Evolutionary conservation across 805 yeast species (phyloP).

Genomic region (Yamadazyma takamatsuzukensis): DNA sequence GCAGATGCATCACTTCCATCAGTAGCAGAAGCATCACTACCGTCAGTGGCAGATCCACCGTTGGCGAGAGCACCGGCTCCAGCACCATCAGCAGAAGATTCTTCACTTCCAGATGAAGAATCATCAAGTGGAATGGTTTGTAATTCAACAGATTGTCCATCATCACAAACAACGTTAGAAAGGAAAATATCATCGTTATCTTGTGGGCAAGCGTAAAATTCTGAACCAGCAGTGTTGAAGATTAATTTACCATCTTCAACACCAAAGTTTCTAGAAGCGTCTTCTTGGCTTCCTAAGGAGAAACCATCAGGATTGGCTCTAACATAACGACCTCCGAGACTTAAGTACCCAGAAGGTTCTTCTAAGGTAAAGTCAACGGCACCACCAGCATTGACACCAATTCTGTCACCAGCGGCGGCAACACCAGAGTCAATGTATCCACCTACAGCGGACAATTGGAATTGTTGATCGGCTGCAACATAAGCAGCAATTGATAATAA

Average conservation of each 20-base stretch:
- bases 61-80: conserved; percentile 1
- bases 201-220: conserved; percentile 24
- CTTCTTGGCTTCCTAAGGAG: conserved; percentile 10
- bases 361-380: conserved; percentile 18
- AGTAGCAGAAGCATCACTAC: conserved; percentile 18
- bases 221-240: conserved; percentile 13
- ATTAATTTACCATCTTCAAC: conserved; percentile 23
- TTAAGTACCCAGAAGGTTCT: conserved; percentile 28
- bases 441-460: conserved; percentile 27
- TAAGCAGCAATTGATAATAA: conserved; percentile 23
- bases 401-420: conserved; percentile 13
- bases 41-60: conserved; percentile 1
- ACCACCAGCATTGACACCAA: conserved; percentile 11
- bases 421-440: conserved; percentile 16
- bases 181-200: conserved; percentile 7
- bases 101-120: conserved; percentile 1
- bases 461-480: conserved; percentile 26
- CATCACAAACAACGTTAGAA: conserved; percentile 8
- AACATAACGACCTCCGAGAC: conserved; percentile 19
- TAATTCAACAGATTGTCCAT: conserved; percentile 6
- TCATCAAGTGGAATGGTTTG: conserved; percentile 1
- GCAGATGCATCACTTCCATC: conserved; percentile 18
- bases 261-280: conserved; percentile 26
- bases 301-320: conserved; percentile 15
- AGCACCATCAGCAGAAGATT: neutral